A percentile compares a stretch with the other conserved stretches of the same genome.
These are phyloP conservation scores for Neopestalotiopsis sp. DNA, from an alignment of 2,329 filamentous ascomycete species.

Conservation along the genomic window DNA sequence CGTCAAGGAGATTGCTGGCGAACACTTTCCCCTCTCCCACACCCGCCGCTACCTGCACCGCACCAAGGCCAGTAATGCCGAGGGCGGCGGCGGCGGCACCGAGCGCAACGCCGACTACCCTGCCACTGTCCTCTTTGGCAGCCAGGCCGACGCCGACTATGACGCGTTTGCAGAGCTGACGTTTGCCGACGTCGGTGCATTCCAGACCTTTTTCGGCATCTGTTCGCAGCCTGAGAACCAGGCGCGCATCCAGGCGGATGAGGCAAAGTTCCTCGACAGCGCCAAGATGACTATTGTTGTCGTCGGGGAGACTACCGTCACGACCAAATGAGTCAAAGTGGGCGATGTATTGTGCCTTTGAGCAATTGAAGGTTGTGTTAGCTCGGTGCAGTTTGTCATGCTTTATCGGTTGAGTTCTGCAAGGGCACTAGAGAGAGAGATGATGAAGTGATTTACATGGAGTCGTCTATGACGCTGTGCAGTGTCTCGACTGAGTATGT, in stretches of 20 bases:
- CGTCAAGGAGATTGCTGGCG: constrained; percentile 24
- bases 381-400: too few relatives aligned
- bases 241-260: constrained; percentile 26
- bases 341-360: too few relatives aligned
- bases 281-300: constrained; percentile 24
- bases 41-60: constrained; percentile 29
- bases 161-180: constrained; percentile 26
- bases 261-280: constrained; percentile 30
- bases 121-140: constrained; percentile 27
- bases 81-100: constrained; percentile 11
- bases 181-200: constrained; percentile 27
- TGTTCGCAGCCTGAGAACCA: constrained; percentile 28
- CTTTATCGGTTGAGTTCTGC: too few relatives aligned
- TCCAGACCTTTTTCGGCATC: constrained; percentile 27
- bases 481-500: too few relatives aligned
- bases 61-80: constrained; percentile 18
- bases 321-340: constrained; percentile 4
- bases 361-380: too few relatives aligned
- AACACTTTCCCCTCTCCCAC: constrained; percentile 28
- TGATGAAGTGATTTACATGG: too few relatives aligned
- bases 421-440: too few relatives aligned
- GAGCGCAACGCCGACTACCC: constrained; percentile 24
- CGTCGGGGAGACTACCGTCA: constrained; percentile 23
- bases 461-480: too few relatives aligned
- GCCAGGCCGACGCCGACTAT: constrained; percentile 30